A percentile compares a stretch with the other conserved stretches of the same genome.
Evolutionary conservation across 2,329 filamentous ascomycete genomes (phyloP).

Genomic region (Talaromyces sp.): DNA sequence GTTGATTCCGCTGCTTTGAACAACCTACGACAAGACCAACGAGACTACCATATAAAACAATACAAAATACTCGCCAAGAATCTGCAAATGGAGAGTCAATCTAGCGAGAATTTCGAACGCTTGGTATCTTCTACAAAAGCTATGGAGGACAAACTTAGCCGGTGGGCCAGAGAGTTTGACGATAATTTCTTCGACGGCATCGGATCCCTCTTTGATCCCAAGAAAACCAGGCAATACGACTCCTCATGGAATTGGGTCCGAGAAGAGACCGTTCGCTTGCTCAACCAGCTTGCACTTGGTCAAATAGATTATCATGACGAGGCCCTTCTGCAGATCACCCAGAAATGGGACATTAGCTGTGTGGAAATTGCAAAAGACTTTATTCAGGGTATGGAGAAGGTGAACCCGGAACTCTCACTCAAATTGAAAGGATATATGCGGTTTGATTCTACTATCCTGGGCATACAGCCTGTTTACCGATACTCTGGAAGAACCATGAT

Average conservation of each 20-base stretch:
- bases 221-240: constrained; percentile 95
- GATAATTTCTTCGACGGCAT: constrained; percentile 95
- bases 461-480: constrained; percentile 85
- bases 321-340: constrained; percentile 59
- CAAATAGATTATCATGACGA: constrained; percentile 87
- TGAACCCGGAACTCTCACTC: not conserved
- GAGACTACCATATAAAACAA: not conserved
- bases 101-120: constrained; percentile 75
- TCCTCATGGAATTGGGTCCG: constrained; percentile 99
- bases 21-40: not conserved
- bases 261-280: constrained; percentile 96
- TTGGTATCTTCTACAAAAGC: constrained; percentile 79
- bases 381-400: not conserved
- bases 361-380: constrained; percentile 5
- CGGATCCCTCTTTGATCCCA: constrained; percentile 83
- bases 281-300: constrained; percentile 98
- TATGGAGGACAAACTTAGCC: constrained; percentile 85
- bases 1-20: not conserved
- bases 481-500: constrained; percentile 4
- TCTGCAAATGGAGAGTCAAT: constrained; percentile 90
- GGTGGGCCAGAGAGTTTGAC: constrained; percentile 93
- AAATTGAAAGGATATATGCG: not conserved
- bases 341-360: not conserved
- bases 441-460: constrained; percentile 82
- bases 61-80: constrained; percentile 66